phyloP scores from a whole-genome alignment of 768 basidiomycete species.

The Mrakia gelida region DNA sequence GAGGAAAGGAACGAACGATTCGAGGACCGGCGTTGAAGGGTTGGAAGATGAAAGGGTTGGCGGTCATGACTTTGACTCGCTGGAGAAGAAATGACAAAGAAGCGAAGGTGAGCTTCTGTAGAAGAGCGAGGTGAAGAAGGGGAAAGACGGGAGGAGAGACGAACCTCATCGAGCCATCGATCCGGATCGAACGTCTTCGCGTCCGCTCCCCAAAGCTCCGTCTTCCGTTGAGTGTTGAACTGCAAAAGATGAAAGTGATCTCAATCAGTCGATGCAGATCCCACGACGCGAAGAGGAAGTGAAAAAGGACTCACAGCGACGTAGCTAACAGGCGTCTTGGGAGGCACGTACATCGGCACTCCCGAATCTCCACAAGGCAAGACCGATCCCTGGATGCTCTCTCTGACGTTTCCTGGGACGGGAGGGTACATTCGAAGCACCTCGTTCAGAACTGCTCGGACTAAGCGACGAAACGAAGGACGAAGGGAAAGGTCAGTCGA shows the following conservation, averaged over 20 bases:
- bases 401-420: conserved; percentile 52
- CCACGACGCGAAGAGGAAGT: conserved; percentile 43
- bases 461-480: conserved; percentile 33
- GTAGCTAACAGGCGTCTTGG: conserved; percentile 47
- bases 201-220: conserved; percentile 66
- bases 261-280: conserved; percentile 56
- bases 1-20: conserved; percentile 36
- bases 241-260: conserved; percentile 56
- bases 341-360: conserved; percentile 40
- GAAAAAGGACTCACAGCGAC: conserved; percentile 53
- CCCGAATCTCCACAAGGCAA: conserved; percentile 36
- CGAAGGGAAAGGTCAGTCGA: conserved; percentile 18
- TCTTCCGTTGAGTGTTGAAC: conserved; percentile 54
- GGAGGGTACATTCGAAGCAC: conserved; percentile 73
- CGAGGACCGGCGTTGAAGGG: conserved; percentile 71
- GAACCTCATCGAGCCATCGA: conserved; percentile 62
- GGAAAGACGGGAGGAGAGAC: background rate
- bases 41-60: conserved; percentile 64
- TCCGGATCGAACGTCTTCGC: conserved; percentile 74
- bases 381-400: conserved; percentile 36
- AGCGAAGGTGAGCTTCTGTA: background rate
- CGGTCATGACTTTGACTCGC: conserved; percentile 54
- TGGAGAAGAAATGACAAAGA: conserved; percentile 41
- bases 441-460: conserved; percentile 63
- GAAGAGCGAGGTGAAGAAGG: background rate